Evolutionary conservation across 208 protist genomes (phyloP).

Genomic region (Crithidia sp.): DNA sequence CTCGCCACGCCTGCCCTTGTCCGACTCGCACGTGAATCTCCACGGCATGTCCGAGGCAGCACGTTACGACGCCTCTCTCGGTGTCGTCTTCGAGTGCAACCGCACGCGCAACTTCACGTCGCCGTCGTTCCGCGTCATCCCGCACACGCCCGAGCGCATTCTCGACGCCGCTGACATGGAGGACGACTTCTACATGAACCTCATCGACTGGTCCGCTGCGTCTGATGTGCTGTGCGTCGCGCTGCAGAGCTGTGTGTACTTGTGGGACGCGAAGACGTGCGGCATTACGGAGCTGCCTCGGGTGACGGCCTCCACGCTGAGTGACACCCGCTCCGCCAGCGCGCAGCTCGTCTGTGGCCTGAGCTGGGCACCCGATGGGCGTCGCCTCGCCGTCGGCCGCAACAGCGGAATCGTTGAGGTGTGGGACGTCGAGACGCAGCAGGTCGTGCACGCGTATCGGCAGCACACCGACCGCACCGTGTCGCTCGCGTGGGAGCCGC

Average conservation of each 20-base stretch:
- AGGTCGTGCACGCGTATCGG: conserved; percentile 78
- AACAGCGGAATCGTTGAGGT: conserved; percentile 90
- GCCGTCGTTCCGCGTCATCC: conserved; percentile 87
- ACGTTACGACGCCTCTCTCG: conserved; percentile 68
- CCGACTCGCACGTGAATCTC: conserved; percentile 18
- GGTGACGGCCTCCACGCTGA: conserved; percentile 41
- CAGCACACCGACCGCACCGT: conserved; percentile 76
- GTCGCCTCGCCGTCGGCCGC: conserved; percentile 87
- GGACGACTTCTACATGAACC: conserved; percentile 99
- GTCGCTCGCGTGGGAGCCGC: conserved; percentile 94
- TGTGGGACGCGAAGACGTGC: conserved; percentile 97
- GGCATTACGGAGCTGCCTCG: conserved; percentile 91
- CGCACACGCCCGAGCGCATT: conserved; percentile 94
- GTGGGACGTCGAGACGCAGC: conserved; percentile 88
- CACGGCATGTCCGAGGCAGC: conserved; percentile 42
- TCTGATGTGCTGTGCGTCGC: conserved; percentile 95
- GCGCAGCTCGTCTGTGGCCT: conserved; percentile 87
- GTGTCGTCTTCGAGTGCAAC: conserved; percentile 88
- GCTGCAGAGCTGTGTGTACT: conserved; percentile 95
- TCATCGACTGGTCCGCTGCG: conserved; percentile 97
- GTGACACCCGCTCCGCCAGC: not conserved
- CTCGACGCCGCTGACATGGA: conserved; percentile 98
- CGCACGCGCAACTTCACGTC: conserved; percentile 81
- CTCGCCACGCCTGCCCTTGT: conserved; percentile 4
- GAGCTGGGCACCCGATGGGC: conserved; percentile 92